Evolutionary conservation across 805 yeast genomes (phyloP).

Genomic region (Starmerella apis): DNA sequence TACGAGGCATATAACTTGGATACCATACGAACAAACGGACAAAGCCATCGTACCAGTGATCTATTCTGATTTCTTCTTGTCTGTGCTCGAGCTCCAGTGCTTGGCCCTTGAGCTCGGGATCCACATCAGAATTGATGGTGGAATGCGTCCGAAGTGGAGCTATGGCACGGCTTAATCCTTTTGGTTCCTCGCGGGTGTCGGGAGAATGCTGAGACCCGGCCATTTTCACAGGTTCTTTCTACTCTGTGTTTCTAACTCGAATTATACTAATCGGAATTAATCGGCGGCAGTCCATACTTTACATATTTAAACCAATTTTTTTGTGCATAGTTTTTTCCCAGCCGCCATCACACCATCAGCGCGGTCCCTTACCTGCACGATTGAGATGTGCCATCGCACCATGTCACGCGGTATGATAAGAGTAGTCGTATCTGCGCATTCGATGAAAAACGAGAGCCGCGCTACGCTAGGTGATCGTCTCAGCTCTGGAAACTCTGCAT

Average conservation of each 20-base stretch:
- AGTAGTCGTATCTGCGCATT: neutral
- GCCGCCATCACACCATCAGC: conserved; percentile 1
- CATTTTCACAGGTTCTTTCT: neutral
- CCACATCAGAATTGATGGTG: neutral
- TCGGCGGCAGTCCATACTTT: neutral
- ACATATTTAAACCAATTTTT: neutral
- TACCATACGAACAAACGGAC: conserved; percentile 29
- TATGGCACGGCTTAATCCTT: neutral
- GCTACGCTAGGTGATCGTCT: too few relatives aligned
- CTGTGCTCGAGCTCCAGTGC: neutral
- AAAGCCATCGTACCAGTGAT: conserved; percentile 28
- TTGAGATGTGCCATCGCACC: neutral
- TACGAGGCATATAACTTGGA: conserved; percentile 25
- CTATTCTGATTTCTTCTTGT: conserved; percentile 10
- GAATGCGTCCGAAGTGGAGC: conserved; percentile 1
- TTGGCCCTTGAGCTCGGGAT: neutral
- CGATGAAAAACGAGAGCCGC: too few relatives aligned
- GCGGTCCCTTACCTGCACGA: neutral
- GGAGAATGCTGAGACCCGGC: neutral
- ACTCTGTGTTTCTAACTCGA: neutral
- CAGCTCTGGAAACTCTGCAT: too few relatives aligned
- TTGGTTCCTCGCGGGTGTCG: neutral
- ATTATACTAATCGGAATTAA: neutral
- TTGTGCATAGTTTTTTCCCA: neutral
- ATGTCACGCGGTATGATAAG: conserved; percentile 1